Base-by-base conservation (phyloP, 1,284 basidiomycete species). In the Ustilago trichophora region DNA sequence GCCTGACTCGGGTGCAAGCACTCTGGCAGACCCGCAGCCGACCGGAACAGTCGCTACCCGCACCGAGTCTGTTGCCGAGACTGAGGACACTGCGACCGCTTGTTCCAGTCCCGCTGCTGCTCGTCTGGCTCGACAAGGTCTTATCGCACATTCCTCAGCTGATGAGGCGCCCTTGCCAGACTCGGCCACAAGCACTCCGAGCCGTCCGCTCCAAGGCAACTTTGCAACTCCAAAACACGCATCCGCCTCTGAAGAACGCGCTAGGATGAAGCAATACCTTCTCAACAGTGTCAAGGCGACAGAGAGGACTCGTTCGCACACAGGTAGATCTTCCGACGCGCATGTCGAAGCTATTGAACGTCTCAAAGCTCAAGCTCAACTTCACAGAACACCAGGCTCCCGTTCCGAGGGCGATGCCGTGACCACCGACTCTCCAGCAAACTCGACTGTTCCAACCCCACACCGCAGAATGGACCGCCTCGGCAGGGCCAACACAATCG, bases 201-300 rank as follows among this genome's bases (percentile, higher is more conserved):
- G 40, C n/a, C 63, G 63, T 18, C 56, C 47, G 32, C 36, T 51
- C 3, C 47, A 44, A 31, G 26, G 44, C n/a, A n/a, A 40, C 12
- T 49, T 50, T 6, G 53, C 49, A 3, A 68, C 65, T 7, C 65
- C 65, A 18, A 68, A 41, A 29, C 50, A 60, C 13, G 50, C 34
- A 0, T 26, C 49, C 2, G 41, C 43, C 12, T 56, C 60, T 0
- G 60, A 52, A 12, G 62, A 70, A 25, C 67, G 57, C 21, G 57
- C 63, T 2, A 41, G 50, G 21, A 70, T 70, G 67, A 70, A 70
- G 48, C 62, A 65, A 21, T 70, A 70, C 12, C 62, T 70, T n/a
- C 67, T 70, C 50, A 70, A 70, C 50, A 70, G 67, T 43, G 67
- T 70, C 37, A 60, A 50, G 29, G 67, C 67, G 1, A 65, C 67